These are phyloP conservation scores for Camelina hispida DNA, from an alignment of 345 rosid species.

Conservation along the genomic window DNA sequence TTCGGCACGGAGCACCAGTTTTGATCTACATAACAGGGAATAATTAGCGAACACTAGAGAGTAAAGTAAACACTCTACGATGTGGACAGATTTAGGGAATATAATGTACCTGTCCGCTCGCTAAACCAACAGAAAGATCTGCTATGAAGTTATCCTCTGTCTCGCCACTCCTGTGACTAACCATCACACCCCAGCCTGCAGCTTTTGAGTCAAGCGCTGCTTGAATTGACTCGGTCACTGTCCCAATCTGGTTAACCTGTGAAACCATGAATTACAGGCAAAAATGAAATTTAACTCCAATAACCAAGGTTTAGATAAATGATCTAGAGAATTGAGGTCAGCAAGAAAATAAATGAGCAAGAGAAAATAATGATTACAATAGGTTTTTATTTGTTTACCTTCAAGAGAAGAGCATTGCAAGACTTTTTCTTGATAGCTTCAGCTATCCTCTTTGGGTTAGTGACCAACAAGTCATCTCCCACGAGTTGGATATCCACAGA, in stretches of 20 bases:
- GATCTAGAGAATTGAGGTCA: not conserved
- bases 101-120: constrained; percentile 85
- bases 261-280: constrained; percentile 14
- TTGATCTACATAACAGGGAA: constrained; percentile 65
- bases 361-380: not conserved
- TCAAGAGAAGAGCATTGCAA: constrained; percentile 88
- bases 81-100: constrained; percentile 15
- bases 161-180: constrained; percentile 97
- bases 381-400: constrained; percentile 51
- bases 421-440: constrained; percentile 91
- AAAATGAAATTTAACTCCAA: constrained; percentile 1
- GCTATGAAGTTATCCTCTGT: constrained; percentile 98
- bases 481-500: constrained; percentile 90
- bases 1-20: constrained; percentile 98
- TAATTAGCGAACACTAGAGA: constrained; percentile 7
- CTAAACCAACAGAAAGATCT: constrained; percentile 95
- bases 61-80: constrained; percentile 2
- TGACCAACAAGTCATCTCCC: constrained; percentile 96
- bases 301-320: not conserved
- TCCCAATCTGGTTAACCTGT: constrained; percentile 98
- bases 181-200: constrained; percentile 99
- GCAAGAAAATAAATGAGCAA: not conserved
- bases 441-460: constrained; percentile 92
- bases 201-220: constrained; percentile 97
- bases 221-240: constrained; percentile 93